These are phyloP conservation scores for Herpomyces periplanetae DNA, from an alignment of 2,329 filamentous ascomycete species.

Conservation along the genomic window DNA sequence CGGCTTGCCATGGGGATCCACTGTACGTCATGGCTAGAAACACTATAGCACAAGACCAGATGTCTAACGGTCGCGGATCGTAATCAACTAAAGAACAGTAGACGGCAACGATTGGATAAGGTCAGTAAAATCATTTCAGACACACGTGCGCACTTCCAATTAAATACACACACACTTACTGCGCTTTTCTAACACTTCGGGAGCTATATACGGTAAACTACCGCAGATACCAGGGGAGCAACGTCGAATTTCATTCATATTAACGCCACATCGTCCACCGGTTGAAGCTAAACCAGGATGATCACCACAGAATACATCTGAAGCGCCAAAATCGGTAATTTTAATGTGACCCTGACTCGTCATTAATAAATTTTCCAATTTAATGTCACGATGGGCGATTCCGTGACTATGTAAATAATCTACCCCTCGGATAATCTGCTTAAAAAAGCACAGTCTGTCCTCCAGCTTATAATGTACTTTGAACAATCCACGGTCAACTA, in stretches of 20 bases:
- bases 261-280: constrained; percentile 28
- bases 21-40: constrained; percentile 36
- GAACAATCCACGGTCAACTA: constrained; percentile 19
- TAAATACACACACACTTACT: constrained; percentile 9
- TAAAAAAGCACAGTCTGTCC: constrained; percentile 50
- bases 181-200: constrained; percentile 34
- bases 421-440: constrained; percentile 47
- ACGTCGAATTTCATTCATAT: constrained; percentile 26
- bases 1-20: constrained; percentile 31
- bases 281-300: constrained; percentile 37
- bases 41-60: constrained; percentile 53
- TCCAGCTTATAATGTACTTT: constrained; percentile 21
- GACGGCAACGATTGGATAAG: no score
- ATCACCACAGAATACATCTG: constrained; percentile 42
- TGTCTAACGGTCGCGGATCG: constrained; percentile 40
- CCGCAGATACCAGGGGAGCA: constrained; percentile 49
- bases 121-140: no score
- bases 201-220: constrained; percentile 50
- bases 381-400: constrained; percentile 65
- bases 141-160: neutral
- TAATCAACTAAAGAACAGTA: constrained; percentile 10
- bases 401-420: constrained; percentile 44
- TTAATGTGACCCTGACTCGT: constrained; percentile 44
- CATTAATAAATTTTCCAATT: constrained; percentile 50
- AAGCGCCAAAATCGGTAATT: constrained; percentile 67